A percentile compares a stretch with the other conserved stretches of the same genome.
Conservation (phyloP, 768 basidiomycete genomes). For the Leccinum aurantiacum region DNA sequence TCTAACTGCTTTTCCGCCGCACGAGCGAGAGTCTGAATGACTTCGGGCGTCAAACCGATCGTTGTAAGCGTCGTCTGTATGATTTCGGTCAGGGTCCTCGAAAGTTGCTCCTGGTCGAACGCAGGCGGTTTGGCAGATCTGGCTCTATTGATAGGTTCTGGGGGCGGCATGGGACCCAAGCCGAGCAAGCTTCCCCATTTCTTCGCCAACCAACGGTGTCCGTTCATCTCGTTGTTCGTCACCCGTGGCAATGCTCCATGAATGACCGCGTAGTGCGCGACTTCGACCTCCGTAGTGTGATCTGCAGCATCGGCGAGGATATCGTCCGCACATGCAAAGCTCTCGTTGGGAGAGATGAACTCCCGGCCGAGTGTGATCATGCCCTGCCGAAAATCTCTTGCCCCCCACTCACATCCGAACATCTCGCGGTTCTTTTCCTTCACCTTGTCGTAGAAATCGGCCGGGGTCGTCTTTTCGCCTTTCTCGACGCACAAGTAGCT, state of each 20-base stretch:
- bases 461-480: neutral
- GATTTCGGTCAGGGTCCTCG: too few species aligned
- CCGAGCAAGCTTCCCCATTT: conserved; percentile 11
- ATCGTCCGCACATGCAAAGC: neutral
- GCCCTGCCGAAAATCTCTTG: conserved; percentile 6
- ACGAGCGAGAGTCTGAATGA: too few species aligned
- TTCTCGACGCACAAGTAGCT: conserved; percentile 9
- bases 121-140: too few species aligned
- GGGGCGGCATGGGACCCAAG: neutral
- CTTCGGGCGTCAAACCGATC: too few species aligned
- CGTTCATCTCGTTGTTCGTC: neutral
- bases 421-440: neutral
- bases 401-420: conserved; percentile 2
- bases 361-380: conserved; percentile 4
- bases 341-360: conserved; percentile 2
- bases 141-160: neutral
- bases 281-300: conserved; percentile 2
- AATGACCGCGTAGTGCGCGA: neutral
- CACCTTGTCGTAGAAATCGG: neutral
- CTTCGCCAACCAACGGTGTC: conserved; percentile 1
- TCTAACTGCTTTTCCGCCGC: too few species aligned
- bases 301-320: neutral
- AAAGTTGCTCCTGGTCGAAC: too few species aligned
- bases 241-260: conserved; percentile 3
- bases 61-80: too few species aligned